phyloP scores from a whole-genome alignment of 257 asterid species.

The Rauvolfia tetraphylla region DNA sequence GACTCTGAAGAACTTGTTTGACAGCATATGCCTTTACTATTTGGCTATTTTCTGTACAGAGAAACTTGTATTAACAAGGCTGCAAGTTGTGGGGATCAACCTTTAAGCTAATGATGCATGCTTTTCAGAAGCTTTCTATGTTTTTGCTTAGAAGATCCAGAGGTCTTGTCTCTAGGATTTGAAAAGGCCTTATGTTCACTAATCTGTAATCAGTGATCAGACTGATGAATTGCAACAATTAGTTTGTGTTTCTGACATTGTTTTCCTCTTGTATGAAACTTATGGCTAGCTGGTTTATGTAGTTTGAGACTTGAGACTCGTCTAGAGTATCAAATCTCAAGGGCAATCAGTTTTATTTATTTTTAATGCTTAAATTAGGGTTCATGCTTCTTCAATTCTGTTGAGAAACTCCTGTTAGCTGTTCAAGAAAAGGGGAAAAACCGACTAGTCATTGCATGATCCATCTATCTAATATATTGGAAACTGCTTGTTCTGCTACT shows the following conservation, averaged over 20 bases:
- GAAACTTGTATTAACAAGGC: slow-evolving; percentile 13
- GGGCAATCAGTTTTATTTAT: neutral
- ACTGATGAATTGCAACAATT: slow-evolving; percentile 6
- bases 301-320: neutral
- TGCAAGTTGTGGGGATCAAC: slow-evolving; percentile 1
- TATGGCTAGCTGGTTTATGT: slow-evolving; percentile 5
- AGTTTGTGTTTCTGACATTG: neutral
- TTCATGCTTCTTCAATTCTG: neutral
- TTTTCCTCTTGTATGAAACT: neutral
- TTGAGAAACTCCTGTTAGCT: neutral
- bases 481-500: neutral
- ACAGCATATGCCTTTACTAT: slow-evolving; percentile 10
- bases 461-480: no score
- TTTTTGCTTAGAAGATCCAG: neutral
- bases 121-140: slow-evolving; percentile 1
- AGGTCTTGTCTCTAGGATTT: slow-evolving; percentile 3
- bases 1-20: slow-evolving; percentile 36
- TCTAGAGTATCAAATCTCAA: neutral
- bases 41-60: slow-evolving; percentile 24
- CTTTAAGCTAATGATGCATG: neutral
- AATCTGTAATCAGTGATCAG: neutral
- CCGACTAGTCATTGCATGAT: no score
- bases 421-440: neutral
- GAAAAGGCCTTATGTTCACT: neutral
- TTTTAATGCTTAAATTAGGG: neutral